Evolutionary conservation across 495 filamentous ascomycete genomes (phyloP).

Genomic region (Penicillium lagena): DNA sequence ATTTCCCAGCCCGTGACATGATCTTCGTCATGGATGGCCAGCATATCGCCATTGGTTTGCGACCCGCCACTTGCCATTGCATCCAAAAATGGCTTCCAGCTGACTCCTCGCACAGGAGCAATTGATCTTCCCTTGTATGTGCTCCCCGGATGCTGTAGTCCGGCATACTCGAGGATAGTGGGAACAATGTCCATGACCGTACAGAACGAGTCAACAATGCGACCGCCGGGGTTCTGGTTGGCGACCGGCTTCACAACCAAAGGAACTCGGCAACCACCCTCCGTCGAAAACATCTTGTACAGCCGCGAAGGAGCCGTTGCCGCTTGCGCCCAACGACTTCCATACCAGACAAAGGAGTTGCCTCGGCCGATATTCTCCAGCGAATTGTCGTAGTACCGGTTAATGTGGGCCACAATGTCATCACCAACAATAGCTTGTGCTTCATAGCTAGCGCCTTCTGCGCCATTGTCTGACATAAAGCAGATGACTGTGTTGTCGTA

Average conservation of each 20-base stretch:
- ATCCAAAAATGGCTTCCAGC: too few relatives aligned
- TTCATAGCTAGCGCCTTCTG: slow-evolving; percentile 55
- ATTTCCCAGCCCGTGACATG: slow-evolving; percentile 44
- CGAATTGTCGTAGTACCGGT: slow-evolving; percentile 58
- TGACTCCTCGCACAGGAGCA: slow-evolving; percentile 34
- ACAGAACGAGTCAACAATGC: slow-evolving; percentile 43
- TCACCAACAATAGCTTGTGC: slow-evolving; percentile 50
- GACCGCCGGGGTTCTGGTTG: slow-evolving; percentile 26
- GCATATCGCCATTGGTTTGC: slow-evolving; percentile 24
- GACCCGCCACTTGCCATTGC: slow-evolving; percentile 44
- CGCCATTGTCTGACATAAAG: slow-evolving; percentile 63
- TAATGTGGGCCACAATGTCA: slow-evolving; percentile 44
- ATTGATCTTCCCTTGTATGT: slow-evolving; percentile 50
- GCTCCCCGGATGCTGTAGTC: slow-evolving; percentile 50
- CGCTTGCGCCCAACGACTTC: slow-evolving; percentile 57
- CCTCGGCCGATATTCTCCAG: slow-evolving; percentile 55
- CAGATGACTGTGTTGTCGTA: slow-evolving; percentile 58
- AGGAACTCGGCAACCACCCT: slow-evolving; percentile 54
- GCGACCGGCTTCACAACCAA: slow-evolving; percentile 41
- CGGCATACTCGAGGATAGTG: slow-evolving; percentile 55
- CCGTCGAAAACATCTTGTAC: slow-evolving; percentile 57
- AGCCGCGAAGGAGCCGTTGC: slow-evolving; percentile 56
- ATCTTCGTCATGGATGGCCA: slow-evolving; percentile 40
- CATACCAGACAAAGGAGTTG: slow-evolving; percentile 61
- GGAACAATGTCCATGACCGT: slow-evolving; percentile 62